Conservation (phyloP, 2,329 filamentous ascomycete genomes). For the Fusarium sp. region DNA sequence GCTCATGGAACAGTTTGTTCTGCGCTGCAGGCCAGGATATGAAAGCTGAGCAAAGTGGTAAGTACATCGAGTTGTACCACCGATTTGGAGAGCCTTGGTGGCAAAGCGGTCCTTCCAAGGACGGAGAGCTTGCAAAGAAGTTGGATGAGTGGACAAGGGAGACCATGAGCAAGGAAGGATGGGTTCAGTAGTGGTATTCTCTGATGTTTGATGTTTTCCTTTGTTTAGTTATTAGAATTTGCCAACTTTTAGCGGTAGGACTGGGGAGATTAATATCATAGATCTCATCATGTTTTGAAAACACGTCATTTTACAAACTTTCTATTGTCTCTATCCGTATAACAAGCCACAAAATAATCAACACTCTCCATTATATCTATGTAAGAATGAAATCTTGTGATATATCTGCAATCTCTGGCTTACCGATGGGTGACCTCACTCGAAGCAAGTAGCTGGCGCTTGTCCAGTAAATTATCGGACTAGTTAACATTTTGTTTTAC, state of each 20-base stretch:
- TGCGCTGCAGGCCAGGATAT: conserved; percentile 30
- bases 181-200: not conserved
- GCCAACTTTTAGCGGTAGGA: not conserved
- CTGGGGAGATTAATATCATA: not conserved
- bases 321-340: too few relatives aligned
- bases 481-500: too few relatives aligned
- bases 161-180: conserved; percentile 24
- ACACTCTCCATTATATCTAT: too few relatives aligned
- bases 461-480: too few relatives aligned
- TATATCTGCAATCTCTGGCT: too few relatives aligned
- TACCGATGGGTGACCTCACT: too few relatives aligned
- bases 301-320: too few relatives aligned
- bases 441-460: too few relatives aligned
- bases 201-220: not conserved
- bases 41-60: conserved; percentile 28
- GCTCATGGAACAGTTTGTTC: conserved; percentile 38
- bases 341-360: too few relatives aligned
- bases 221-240: not conserved
- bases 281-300: not conserved
- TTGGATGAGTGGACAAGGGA: conserved; percentile 35
- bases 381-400: too few relatives aligned
- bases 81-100: conserved; percentile 32
- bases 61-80: conserved; percentile 26
- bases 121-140: conserved; percentile 24
- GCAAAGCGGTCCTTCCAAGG: conserved; percentile 23